These are phyloP conservation scores for Buxus sempervirens DNA, from an alignment of 164 flowering plant species.

Conservation along the genomic window DNA sequence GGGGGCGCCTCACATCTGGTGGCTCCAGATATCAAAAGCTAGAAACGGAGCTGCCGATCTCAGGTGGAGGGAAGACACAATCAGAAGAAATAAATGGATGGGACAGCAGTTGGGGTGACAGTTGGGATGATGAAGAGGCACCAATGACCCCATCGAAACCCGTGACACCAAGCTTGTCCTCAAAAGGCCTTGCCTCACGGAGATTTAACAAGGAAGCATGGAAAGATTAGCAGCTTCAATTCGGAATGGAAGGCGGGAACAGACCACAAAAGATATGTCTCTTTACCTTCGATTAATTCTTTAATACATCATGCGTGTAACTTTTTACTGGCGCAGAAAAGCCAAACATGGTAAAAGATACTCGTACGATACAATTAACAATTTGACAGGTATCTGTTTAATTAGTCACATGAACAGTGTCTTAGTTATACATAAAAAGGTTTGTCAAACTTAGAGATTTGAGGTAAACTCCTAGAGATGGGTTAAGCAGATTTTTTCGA, in stretches of 20 bases:
- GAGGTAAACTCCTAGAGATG: too few relatives aligned
- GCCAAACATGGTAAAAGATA: too few relatives aligned
- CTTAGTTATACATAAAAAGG: too few relatives aligned
- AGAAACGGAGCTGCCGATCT: constrained; percentile 57
- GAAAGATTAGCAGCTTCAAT: constrained; percentile 44
- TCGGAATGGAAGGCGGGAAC: background rate
- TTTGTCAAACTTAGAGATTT: too few relatives aligned
- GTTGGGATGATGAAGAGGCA: constrained; percentile 82
- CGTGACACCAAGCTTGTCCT: constrained; percentile 56
- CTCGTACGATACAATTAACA: too few relatives aligned
- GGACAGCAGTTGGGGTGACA: constrained; percentile 73
- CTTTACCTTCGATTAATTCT: too few relatives aligned
- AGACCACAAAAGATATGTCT: background rate
- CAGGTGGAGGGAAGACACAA: constrained; percentile 28
- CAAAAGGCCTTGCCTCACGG: constrained; percentile 64
- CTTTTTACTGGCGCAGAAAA: too few relatives aligned
- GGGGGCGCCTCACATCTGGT: constrained; percentile 18
- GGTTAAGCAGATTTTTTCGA: too few relatives aligned
- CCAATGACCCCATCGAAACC: constrained; percentile 59
- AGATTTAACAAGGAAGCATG: constrained; percentile 54
- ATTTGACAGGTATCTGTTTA: too few relatives aligned
- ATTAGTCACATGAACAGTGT: too few relatives aligned
- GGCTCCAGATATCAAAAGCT: constrained; percentile 53
- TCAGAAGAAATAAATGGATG: constrained; percentile 46
- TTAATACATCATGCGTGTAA: too few relatives aligned